Percentiles rank a stretch among this genome's conserved stretches.
Conservation (phyloP, 2,329 filamentous ascomycete genomes). For the Pseudopyrenochaeta lycopersici region DNA sequence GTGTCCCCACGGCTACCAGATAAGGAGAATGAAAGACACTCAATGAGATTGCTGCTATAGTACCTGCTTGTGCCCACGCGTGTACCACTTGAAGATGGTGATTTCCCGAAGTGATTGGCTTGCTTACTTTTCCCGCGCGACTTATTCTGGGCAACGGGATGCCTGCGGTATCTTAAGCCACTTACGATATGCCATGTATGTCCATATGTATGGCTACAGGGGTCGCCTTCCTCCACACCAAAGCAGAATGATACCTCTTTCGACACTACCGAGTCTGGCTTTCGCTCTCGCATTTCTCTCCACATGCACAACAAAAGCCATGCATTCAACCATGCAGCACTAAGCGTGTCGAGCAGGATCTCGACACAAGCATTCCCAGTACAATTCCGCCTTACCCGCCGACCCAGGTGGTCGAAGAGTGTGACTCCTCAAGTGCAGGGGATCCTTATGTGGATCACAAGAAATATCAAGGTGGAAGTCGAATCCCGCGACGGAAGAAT, state of each 20-base stretch:
- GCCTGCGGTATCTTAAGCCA: conserved; percentile 2
- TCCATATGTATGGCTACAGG: neutral
- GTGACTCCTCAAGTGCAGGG: neutral
- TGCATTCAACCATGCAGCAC: neutral
- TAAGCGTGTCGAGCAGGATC: neutral
- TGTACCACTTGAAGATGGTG: neutral
- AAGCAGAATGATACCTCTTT: neutral
- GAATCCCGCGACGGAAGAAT: conserved; percentile 2
- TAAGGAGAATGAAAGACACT: conserved; percentile 7
- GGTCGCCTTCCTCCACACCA: neutral
- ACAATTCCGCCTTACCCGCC: conserved; percentile 1
- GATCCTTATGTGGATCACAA: neutral
- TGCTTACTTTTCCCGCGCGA: conserved; percentile 1
- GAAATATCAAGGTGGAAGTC: neutral
- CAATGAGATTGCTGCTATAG: conserved; percentile 1
- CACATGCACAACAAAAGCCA: neutral
- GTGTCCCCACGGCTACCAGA: conserved; percentile 8
- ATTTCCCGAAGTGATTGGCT: neutral
- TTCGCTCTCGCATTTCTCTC: neutral
- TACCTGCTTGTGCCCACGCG: neutral
- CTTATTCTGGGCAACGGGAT: neutral
- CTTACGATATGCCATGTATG: conserved; percentile 8
- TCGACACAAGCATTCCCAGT: neutral
- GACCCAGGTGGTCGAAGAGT: neutral
- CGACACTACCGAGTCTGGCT: neutral